Conservation (phyloP, 495 filamentous ascomycete genomes). For the Aspergillus nanangensis region DNA sequence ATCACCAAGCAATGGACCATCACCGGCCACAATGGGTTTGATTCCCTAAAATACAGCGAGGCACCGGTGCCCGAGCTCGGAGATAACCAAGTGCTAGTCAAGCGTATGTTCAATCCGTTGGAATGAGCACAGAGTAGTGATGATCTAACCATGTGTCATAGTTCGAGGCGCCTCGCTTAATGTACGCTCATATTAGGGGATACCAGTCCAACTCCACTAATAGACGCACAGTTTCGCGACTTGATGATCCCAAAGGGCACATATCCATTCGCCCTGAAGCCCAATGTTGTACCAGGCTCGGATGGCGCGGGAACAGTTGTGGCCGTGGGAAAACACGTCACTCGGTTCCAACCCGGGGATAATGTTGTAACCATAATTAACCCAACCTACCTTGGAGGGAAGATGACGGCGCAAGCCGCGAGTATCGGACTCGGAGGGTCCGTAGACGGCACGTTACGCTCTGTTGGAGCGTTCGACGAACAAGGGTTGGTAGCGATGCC, state of each 20-base stretch:
- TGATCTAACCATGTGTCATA: background rate
- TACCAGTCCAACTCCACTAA: background rate
- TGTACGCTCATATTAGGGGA: background rate
- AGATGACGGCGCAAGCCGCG: conserved; percentile 25
- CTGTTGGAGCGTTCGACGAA: conserved; percentile 56
- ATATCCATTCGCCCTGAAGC: conserved; percentile 7
- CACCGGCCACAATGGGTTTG: background rate
- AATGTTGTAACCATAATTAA: conserved; percentile 61
- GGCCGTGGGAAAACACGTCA: conserved; percentile 45
- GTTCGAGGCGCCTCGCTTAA: background rate
- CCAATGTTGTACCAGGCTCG: conserved; percentile 8
- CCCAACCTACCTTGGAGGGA: conserved; percentile 53
- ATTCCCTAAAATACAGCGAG: background rate
- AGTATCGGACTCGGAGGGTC: conserved; percentile 53
- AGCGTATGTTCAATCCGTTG: background rate
- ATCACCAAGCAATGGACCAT: conserved; percentile 22
- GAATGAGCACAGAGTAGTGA: background rate
- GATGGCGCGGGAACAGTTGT: conserved; percentile 42
- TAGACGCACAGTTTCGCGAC: background rate
- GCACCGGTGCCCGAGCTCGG: background rate
- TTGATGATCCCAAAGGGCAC: background rate
- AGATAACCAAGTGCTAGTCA: background rate
- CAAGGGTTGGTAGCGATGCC: conserved; percentile 54
- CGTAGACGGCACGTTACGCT: conserved; percentile 55
- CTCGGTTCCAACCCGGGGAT: conserved; percentile 53